Base-by-base conservation (phyloP, 352 stramenopile genomes). In the Blastocystis sp. region DNA sequence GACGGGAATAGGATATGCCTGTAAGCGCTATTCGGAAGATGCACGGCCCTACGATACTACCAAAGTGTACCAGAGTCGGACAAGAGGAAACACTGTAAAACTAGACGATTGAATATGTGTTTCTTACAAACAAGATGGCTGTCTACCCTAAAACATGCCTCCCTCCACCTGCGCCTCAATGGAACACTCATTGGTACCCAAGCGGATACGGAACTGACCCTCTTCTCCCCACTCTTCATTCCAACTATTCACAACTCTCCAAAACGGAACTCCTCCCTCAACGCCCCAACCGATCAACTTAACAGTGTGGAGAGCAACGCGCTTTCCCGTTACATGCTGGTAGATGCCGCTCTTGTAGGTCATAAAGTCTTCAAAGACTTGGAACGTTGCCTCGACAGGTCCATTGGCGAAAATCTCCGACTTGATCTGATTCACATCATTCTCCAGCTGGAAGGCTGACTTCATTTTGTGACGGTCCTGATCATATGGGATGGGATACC, bases 321-420 rank as follows among this genome's bases (percentile, higher is more conserved):
- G 40, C 44, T 61, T 64, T 18, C 88, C 88, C 54, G 71, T 88
- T n/a, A 87, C 48, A 69, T 90, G 88, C 8, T 87, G 54, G 72
- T 90, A 90, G n/a, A 90, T 81, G 49, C 84, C 75, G 27, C 51
- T 73, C 61, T 87, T 84, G 61, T 91, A 91, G 0, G 88, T 87
- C 53, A 90, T 73, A 63, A 91, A 91, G 81, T 91, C 89, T n/a
- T 89, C 79, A 71, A 90, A 91, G 0, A 91, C 89, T 24, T 77
- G 87, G 54, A 91, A 90, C 6, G 89, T 84, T 0, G 59, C 73
- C 51, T 84, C 73, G 7, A 73, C 54, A 53, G 73, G 73, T 24
- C 73, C 73, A 46, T 84, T 73, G 27, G 34, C 32, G 32, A 71
- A 49, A 40, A 84, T 84, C 54, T 84, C 73, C 8, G 32, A 48